Evolutionary conservation across 2,329 filamentous ascomycete species (phyloP).

Genomic region (Westerdykella ornata): DNA sequence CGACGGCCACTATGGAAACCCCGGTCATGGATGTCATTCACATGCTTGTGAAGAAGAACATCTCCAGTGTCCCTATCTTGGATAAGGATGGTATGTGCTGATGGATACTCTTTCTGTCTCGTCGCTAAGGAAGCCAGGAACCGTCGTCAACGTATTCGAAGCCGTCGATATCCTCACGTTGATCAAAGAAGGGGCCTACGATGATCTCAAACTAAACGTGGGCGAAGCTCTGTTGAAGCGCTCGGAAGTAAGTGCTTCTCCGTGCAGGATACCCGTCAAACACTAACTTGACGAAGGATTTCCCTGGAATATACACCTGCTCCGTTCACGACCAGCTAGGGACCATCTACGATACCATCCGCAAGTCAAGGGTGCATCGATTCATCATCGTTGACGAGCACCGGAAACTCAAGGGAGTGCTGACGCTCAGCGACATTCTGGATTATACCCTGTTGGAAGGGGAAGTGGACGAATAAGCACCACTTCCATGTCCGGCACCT

Average conservation of each 20-base stretch:
- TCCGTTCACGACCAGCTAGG: constrained; percentile 84
- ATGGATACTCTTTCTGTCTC: background rate
- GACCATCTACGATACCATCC: constrained; percentile 93
- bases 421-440: constrained; percentile 92
- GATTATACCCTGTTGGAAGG: constrained; percentile 86
- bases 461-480: constrained; percentile 48
- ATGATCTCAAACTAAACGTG: constrained; percentile 77
- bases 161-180: constrained; percentile 94
- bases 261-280: background rate
- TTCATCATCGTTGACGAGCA: constrained; percentile 90
- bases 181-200: constrained; percentile 88
- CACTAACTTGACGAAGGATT: constrained; percentile 55
- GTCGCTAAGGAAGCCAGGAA: constrained; percentile 38
- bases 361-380: constrained; percentile 88
- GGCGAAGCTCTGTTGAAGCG: constrained; percentile 84
- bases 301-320: constrained; percentile 95
- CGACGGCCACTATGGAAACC: constrained; percentile 80
- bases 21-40: constrained; percentile 93
- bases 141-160: constrained; percentile 92
- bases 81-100: constrained; percentile 58
- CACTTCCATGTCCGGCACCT: no score
- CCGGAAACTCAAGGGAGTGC: constrained; percentile 75
- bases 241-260: constrained; percentile 53
- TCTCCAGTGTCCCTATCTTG: constrained; percentile 89
- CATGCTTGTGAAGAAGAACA: constrained; percentile 84